Evolutionary conservation across 2,329 filamentous ascomycete genomes (phyloP), one percentile per base, ranked within the genome.

Genomic region (Fusarium ramigenum): DNA sequence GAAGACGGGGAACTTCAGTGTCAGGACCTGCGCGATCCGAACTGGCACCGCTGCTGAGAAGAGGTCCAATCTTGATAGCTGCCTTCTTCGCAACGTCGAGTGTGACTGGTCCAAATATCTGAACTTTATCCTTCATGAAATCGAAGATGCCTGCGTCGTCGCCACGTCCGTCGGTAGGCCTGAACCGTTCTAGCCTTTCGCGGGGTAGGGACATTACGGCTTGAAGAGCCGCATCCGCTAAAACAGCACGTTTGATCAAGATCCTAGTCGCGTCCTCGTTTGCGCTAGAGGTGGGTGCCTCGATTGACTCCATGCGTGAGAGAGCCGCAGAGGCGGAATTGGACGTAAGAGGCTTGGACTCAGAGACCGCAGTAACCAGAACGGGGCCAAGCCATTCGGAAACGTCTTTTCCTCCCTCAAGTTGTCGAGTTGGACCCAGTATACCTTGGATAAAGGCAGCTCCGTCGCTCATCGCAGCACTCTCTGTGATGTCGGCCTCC

Each of bases 381-480:
- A 74, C 4, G 8, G 53, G 53, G 10, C 70, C 72, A 19, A 73
- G 63, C 39, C 40, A 47, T 46, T 58, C 52, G 37, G 71, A 21
- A 25, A 71, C 19, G 12, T 50, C 60, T 56, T 49, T 64, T 40
- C 65, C 70, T 15, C 70, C 70, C 16, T 47, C 32, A 21, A 71
- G n/a, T 14, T 68, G 72, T 8, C 52, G 14, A 6, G 72, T 74
- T n/a, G 63, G 63, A 14, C 32, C 36, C 18, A 74, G 4, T 19
- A 74, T 44, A 7, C 56, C 43, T 30, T 57, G 63, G 25, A 66
- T 15, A n/a, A 73, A 62, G 30, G 28, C 66, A 28, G 10, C 23
- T n/a, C 50, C 50, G 21, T 30, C 42, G 11, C 23, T 34, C 34
- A n/a, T 36, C 2, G 11, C 32, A 15, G 9, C 43, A 36, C 21